Evolutionary conservation across 176 grass and related monocot genomes (phyloP).

Genomic region (Avena eriantha): DNA sequence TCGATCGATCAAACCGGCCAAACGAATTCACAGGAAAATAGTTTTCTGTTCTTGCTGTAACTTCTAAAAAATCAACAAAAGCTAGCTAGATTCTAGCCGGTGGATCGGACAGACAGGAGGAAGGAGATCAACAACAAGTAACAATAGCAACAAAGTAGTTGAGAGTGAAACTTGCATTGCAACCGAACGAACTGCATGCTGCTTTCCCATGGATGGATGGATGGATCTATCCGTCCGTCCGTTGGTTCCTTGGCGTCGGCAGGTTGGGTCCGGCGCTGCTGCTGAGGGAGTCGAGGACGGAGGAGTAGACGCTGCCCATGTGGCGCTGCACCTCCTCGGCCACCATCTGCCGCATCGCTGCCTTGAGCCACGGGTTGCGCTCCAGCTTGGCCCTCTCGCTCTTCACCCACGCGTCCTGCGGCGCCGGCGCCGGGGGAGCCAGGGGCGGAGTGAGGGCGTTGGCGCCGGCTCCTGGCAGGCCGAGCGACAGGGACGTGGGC

Average conservation of each 20-base stretch:
- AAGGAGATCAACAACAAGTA: not conserved
- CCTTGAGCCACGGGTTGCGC: constrained; percentile 42
- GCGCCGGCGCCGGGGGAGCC: not conserved
- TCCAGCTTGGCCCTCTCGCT: constrained; percentile 31
- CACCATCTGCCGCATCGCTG: constrained; percentile 59
- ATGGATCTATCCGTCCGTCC: not conserved
- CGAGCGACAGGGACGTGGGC: constrained; percentile 68
- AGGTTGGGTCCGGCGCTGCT: not conserved
- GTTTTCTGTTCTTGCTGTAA: not conserved
- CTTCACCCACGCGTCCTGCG: not conserved
- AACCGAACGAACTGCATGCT: not conserved
- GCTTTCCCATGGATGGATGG: not conserved
- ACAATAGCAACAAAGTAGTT: not conserved
- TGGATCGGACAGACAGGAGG: not conserved
- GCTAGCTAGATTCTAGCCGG: not conserved
- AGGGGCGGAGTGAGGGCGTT: not conserved
- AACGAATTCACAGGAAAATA: constrained; percentile 31
- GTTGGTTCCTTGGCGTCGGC: not conserved
- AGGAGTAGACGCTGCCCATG: constrained; percentile 43
- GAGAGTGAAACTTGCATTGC: constrained; percentile 13
- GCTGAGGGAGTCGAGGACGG: not conserved
- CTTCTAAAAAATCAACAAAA: not conserved
- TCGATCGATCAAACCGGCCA: not conserved
- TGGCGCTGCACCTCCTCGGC: constrained; percentile 75
- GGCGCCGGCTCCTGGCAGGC: constrained; percentile 45